Base-by-base conservation (phyloP, 1,139 yeast genomes). In the Keqinozyma sinolaborantium region DNA sequence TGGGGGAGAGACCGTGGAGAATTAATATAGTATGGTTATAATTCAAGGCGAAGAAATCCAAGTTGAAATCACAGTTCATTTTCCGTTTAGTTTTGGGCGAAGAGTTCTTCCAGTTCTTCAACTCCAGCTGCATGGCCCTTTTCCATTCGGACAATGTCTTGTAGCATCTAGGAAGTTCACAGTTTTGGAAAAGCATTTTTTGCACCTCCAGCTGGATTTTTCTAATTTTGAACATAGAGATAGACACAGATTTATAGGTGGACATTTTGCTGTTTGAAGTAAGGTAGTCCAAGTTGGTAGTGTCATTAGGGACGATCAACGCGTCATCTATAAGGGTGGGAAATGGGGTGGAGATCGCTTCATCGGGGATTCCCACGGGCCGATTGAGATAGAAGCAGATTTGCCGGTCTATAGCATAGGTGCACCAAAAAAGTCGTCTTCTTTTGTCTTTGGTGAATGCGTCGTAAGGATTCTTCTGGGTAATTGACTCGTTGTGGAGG, bases 371-470 rank as follows among this genome's bases (percentile, higher is more conserved):
- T 0, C 88, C 87, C 42, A 80, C 78, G 0, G 90, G 90, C 30
- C 88, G 60, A 6, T 84, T 85, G 36, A 82, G 56, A 48, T 82
- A 82, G 36, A 82, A 77, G 50, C 88, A 80, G 8, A 82, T 73
- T 47, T 83, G 90, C 23, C 97, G 60, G 52, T 88, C 97, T 30
- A 88, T 58, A 1, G 90, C 73, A 54, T 87, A 88, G 0, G 92
- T 79, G 51, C 95, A 83, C 97, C 97, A 88, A 46, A 88, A 87
- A 24, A 88, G 58, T 26, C 96, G 60, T 44, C 96, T 69, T 36
- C 95, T 64, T 54, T 82, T 60, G 48, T 88, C 96, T 18, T 74
- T 60, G 0, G 75, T 67, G 44, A 74, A 79, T 0, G 82, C 71
- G 43, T 77, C 79, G 31, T 60, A 48, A 19, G 64, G 65, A 28